Conservation (phyloP, 768 basidiomycete species). For the Leccinum incarnatum region DNA sequence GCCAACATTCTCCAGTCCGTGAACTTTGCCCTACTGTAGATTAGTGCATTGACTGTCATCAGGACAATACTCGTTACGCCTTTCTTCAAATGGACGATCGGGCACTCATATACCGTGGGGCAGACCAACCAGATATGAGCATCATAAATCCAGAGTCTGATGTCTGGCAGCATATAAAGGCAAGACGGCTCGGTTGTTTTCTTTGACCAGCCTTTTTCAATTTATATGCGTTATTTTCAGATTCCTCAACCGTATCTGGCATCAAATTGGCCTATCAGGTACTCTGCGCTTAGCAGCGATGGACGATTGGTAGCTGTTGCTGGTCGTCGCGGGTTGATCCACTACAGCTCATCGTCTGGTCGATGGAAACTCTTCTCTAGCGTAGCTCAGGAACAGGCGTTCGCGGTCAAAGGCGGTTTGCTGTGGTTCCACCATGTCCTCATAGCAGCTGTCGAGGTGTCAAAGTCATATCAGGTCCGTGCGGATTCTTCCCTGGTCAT, state of each 20-base stretch:
- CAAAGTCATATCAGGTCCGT: slow-evolving; percentile 72
- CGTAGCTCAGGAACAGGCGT: slow-evolving; percentile 81
- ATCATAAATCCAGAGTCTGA: slow-evolving; percentile 97
- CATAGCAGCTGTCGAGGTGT: slow-evolving; percentile 83
- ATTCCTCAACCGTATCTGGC: slow-evolving; percentile 87
- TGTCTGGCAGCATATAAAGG: slow-evolving; percentile 98
- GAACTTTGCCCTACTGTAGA: background rate
- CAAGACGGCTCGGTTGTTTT: slow-evolving; percentile 20
- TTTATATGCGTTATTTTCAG: slow-evolving; percentile 38
- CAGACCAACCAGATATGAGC: slow-evolving; percentile 97
- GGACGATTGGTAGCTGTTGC: slow-evolving; percentile 91
- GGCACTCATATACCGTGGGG: slow-evolving; percentile 89
- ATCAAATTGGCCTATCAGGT: slow-evolving; percentile 91
- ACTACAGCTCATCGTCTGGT: slow-evolving; percentile 92
- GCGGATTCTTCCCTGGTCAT: background rate
- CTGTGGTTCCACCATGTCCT: slow-evolving; percentile 98
- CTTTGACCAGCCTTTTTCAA: background rate
- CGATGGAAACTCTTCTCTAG: slow-evolving; percentile 90
- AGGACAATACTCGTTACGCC: slow-evolving; percentile 96
- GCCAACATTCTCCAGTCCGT: slow-evolving; percentile 86
- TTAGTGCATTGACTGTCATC: slow-evolving; percentile 6
- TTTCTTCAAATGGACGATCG: slow-evolving; percentile 96
- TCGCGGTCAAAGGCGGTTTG: slow-evolving; percentile 85
- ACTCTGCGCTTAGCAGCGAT: slow-evolving; percentile 87
- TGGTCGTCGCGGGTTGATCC: slow-evolving; percentile 84